Evolutionary conservation across 2,329 filamentous ascomycete species (phyloP).

Genomic region (Helicocarpus griseus): DNA sequence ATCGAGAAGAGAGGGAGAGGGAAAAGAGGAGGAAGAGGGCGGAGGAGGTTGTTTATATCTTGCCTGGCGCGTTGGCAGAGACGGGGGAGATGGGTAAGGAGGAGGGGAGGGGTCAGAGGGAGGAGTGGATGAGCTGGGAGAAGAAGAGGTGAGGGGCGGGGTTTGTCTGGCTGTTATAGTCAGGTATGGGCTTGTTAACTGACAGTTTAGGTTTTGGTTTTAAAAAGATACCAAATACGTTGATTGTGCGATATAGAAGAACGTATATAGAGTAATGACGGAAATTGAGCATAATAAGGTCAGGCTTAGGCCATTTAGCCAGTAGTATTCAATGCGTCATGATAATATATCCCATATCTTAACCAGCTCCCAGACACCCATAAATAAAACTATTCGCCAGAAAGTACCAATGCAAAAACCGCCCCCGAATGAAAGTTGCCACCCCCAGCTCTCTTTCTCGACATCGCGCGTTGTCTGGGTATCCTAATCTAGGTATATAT

Average conservation of each 20-base stretch:
- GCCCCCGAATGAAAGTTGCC: not conserved
- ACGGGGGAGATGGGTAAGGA: slow-evolving; percentile 46
- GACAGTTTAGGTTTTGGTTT: too few species aligned
- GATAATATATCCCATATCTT: not conserved
- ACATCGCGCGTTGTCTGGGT: not conserved
- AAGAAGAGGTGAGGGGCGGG: not conserved
- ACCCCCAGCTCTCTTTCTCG: not conserved
- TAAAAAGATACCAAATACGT: not conserved
- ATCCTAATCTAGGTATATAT: too few species aligned
- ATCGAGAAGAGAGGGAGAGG: slow-evolving; percentile 14
- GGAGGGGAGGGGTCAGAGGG: slow-evolving; percentile 21
- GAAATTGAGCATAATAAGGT: too few species aligned
- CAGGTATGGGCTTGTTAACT: too few species aligned
- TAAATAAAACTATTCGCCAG: not conserved
- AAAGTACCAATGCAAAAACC: slow-evolving; percentile 9
- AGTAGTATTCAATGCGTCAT: not conserved
- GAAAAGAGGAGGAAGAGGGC: slow-evolving; percentile 22
- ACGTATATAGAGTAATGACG: too few species aligned
- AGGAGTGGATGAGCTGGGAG: slow-evolving; percentile 29
- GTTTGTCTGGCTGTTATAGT: not conserved
- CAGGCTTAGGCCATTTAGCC: too few species aligned
- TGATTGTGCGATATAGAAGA: not conserved
- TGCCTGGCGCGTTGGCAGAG: slow-evolving; percentile 50
- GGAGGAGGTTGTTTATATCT: slow-evolving; percentile 46
- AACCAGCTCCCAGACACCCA: slow-evolving; percentile 1